Evolutionary conservation across 495 filamentous ascomycete species (phyloP), one percentile per base, ranked within the genome.

Genomic region (Penicillium paradoxum): DNA sequence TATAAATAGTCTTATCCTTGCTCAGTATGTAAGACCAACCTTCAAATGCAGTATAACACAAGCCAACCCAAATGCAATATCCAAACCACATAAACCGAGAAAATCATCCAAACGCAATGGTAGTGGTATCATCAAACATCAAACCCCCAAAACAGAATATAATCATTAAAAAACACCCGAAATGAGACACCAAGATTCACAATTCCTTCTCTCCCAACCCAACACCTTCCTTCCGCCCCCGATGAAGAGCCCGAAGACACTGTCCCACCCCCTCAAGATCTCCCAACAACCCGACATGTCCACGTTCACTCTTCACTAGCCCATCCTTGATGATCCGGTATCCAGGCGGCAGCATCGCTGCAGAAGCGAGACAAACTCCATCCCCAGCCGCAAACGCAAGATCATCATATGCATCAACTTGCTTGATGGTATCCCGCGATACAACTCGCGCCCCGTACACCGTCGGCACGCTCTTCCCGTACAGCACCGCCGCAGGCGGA

Each of bases 351-450:
- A 95, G 64, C 91, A 95, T 93, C 0, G 91, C 88, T 49, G 91
- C 88, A 36, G 76, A 77, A 0, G 92, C 90, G 14, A 97, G 75
- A 62, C 90, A 90, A 0, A 97, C 92, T 0, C 92, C 92, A 66
- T 97, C 92, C 0, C 92, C 92, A 32, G 83, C 85, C 0, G 85
- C 87, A 68, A 97, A 97, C 0, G 88, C 81, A 3, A 96, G 74
- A 52, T 95, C 85, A 55, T 96, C 92, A 62, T 95, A 97, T 2
- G 85, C 84, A 69, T 95, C 89, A 1, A 80, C 69, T 33, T 82
- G 80, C 47, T 83, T 82, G 56, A 97, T 96, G 0, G 74, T 74
- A 30, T 89, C 85, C 6, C 75, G 62, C 2, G 82, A 81, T 5
- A 77, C 60, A 9, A 97, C 89, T 11, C 82, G 79, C 1, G 88